Evolutionary conservation across 1,139 yeast genomes (phyloP), one percentile per base, ranked within the genome.

Genomic region (Yamadazyma diddensiae): DNA sequence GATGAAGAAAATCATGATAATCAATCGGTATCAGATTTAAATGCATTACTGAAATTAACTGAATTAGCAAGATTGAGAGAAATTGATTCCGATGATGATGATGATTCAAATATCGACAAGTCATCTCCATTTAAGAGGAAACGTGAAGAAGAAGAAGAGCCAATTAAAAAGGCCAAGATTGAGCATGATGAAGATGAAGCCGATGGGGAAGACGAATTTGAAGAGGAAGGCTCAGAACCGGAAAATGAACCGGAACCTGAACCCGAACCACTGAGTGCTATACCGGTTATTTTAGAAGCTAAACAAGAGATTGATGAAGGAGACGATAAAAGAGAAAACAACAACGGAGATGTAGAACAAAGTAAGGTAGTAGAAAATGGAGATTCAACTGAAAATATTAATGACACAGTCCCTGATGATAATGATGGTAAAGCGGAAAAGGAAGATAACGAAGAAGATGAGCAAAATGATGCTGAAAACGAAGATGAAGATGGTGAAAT

Each of bases 51-150:
- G 3, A 56, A 62, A 34, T 53, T 68, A 36, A 67, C 73, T 3
- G 65, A 63, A 33, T 45, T 66, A 40, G 70, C 74, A 9, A 54
- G 73, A 52, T 47, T 63, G 57, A 47, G 62, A 53, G 59, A 64
- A 39, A 55, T 57, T 48, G 60, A 67, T 42, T 54, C 62, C 3
- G 67, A 57, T 35, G 56, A 52, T 24, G 57, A 50, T 29, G 57
- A 49, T 12, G 48, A 35, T 7, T 11, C 11, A 17, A 22, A 28
- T 22, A 16, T 6, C 14, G 28, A 21, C 13, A 37, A 29, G 5
- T 33, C 30, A 7, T 34, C 22, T 12, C 42, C 36, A n/a, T 42
- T 18, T 3, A 30, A 26, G 27, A 20, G 28, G 20, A 37, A 37
- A 12, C 36, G 30, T 12, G 45, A 37, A 14, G 50, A 36, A 19